A percentile compares a stretch with the other conserved stretches of the same genome.
Conservation (phyloP, 2,329 filamentous ascomycete species). For the Emericellopsis atlantica region DNA sequence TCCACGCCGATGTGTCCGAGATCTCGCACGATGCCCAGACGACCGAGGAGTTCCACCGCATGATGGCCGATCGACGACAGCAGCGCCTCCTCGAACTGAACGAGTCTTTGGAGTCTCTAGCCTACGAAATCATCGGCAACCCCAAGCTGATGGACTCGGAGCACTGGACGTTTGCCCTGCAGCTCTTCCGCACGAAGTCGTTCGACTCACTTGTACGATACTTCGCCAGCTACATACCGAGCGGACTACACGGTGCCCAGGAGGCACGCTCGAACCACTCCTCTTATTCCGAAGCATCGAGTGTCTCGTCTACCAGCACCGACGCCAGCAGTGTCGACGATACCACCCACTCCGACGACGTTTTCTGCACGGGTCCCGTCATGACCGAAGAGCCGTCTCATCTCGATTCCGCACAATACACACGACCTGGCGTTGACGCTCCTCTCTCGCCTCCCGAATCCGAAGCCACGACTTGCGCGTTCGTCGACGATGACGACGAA, state of each 20-base stretch:
- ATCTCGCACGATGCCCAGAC: conserved; percentile 37
- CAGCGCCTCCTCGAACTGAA: conserved; percentile 43
- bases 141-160: conserved; percentile 43
- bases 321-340: conserved; percentile 25
- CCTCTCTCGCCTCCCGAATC: conserved; percentile 29
- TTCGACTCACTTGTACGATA: conserved; percentile 48
- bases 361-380: conserved; percentile 10
- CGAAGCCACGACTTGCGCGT: conserved; percentile 26
- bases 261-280: conserved; percentile 20
- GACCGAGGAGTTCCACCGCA: conserved; percentile 38
- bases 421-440: conserved; percentile 8
- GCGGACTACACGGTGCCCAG: conserved; percentile 30
- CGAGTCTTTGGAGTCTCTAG: conserved; percentile 40
- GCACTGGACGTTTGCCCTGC: conserved; percentile 45
- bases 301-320: conserved; percentile 20
- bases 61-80: conserved; percentile 39
- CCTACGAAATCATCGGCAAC: conserved; percentile 49
- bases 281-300: conserved; percentile 23
- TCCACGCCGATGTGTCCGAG: conserved; percentile 49
- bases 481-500: conserved; percentile 16
- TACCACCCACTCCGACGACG: conserved; percentile 25
- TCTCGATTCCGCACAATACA: conserved; percentile 10
- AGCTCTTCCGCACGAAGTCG: conserved; percentile 45
- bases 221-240: conserved; percentile 45
- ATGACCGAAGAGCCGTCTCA: conserved; percentile 31